Percentiles rank a stretch among this genome's conserved stretches.
These are phyloP conservation scores for Candida frijolesensis DNA, from an alignment of 1,139 yeast species.

Conservation along the genomic window DNA sequence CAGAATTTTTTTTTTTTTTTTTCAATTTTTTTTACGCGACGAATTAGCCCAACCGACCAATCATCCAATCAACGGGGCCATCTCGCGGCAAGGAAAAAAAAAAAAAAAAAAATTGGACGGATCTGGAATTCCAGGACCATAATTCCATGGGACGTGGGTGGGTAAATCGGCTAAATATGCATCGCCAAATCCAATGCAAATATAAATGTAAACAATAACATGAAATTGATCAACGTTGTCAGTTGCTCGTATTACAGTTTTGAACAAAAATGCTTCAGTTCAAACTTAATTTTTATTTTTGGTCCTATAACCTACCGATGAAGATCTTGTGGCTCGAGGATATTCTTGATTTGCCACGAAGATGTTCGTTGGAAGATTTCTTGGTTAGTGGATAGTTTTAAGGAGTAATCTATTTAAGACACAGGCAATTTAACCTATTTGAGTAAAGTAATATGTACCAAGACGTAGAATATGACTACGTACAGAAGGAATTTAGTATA, in stretches of 20 bases:
- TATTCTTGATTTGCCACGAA: neutral
- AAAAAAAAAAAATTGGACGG: no score
- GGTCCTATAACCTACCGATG: neutral
- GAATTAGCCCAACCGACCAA: no score
- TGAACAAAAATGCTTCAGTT: slow-evolving; percentile 1
- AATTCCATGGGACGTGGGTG: no score
- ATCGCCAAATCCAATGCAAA: no score
- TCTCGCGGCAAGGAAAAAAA: no score
- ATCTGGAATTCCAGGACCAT: no score
- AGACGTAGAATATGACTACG: no score
- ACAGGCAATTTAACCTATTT: neutral
- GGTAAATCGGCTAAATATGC: no score
- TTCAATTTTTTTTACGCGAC: no score
- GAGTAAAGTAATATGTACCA: neutral
- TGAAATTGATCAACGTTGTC: neutral
- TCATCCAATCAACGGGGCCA: no score
- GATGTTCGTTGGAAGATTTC: neutral
- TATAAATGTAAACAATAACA: neutral
- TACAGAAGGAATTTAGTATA: neutral
- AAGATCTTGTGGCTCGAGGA: slow-evolving; percentile 1
- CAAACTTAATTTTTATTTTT: neutral
- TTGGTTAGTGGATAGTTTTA: neutral
- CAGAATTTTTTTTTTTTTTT: no score
- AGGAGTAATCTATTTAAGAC: no score
- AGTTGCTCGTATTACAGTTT: neutral